Conservation (phyloP, 2,329 filamentous ascomycete genomes). For the Aureobasidium lini region DNA sequence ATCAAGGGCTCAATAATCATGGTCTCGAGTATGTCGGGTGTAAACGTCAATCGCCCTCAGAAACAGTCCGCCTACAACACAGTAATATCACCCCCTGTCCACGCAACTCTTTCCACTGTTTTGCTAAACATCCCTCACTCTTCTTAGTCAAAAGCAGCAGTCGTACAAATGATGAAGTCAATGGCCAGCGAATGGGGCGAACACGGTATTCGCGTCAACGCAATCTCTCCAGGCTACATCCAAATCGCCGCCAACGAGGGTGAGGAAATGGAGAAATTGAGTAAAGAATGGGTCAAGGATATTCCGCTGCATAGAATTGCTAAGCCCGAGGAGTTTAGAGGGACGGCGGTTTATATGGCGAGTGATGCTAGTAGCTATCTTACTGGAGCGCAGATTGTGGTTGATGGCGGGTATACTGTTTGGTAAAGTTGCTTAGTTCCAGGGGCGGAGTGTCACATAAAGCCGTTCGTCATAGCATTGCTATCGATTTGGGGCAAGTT, state of each 20-base stretch:
- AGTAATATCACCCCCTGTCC: constrained; percentile 17
- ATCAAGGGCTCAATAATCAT: too few relatives aligned
- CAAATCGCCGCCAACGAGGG: constrained; percentile 30
- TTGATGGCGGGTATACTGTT: constrained; percentile 28
- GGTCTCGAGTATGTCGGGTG: too few relatives aligned
- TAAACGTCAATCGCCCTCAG: constrained; percentile 49
- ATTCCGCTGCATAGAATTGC: constrained; percentile 32
- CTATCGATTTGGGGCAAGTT: too few relatives aligned
- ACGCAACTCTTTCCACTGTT: not conserved
- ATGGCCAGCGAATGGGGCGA: constrained; percentile 25
- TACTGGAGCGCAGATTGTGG: constrained; percentile 27
- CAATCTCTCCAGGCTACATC: constrained; percentile 25
- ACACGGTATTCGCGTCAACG: constrained; percentile 27
- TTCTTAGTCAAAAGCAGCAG: constrained; percentile 24
- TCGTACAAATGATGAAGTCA: constrained; percentile 31
- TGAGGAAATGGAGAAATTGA: constrained; percentile 27
- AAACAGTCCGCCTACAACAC: constrained; percentile 52
- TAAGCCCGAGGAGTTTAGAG: constrained; percentile 32
- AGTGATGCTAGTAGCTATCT: constrained; percentile 26
- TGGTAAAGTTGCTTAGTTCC: constrained; percentile 7
- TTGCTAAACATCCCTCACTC: too few relatives aligned
- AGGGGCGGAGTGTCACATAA: too few relatives aligned
- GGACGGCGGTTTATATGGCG: constrained; percentile 28
- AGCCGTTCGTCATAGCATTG: too few relatives aligned
- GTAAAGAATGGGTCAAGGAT: constrained; percentile 29